These are phyloP conservation scores for Aspergillus amoenus DNA, from an alignment of 2,329 filamentous ascomycete species.

Conservation along the genomic window DNA sequence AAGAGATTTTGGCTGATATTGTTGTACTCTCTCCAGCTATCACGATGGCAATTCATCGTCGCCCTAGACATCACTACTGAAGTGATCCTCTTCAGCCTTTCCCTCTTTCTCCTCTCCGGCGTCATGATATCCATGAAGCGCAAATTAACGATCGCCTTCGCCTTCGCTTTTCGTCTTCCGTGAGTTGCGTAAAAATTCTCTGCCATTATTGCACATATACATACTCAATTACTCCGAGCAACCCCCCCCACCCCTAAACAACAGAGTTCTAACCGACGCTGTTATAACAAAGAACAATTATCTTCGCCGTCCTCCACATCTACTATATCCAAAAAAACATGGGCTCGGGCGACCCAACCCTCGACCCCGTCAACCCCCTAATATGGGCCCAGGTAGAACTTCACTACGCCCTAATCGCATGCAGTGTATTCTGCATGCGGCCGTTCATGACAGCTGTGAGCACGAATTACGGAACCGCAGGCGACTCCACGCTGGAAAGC, in stretches of 20 bases:
- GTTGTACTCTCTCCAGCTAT: conserved; percentile 18
- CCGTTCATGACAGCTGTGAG: conserved; percentile 39
- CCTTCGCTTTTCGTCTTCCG: conserved; percentile 39
- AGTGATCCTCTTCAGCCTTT: conserved; percentile 30
- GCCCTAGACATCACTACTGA: conserved; percentile 38
- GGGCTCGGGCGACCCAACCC: conserved; percentile 34
- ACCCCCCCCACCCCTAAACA: background rate
- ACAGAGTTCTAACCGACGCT: background rate
- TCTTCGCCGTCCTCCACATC: conserved; percentile 38
- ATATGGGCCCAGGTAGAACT: conserved; percentile 40
- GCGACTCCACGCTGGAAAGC: conserved; percentile 29
- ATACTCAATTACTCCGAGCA: background rate
- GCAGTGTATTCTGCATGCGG: conserved; percentile 37
- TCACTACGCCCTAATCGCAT: conserved; percentile 36
- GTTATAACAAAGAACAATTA: conserved; percentile 23
- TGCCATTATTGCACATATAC: background rate
- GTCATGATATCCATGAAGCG: conserved; percentile 34
- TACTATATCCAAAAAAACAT: conserved; percentile 29
- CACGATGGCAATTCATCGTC: conserved; percentile 36
- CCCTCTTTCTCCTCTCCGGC: conserved; percentile 28
- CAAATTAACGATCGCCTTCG: conserved; percentile 33
- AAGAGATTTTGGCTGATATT: background rate
- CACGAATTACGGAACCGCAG: conserved; percentile 37
- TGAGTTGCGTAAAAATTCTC: conserved; percentile 21
- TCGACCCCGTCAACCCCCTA: conserved; percentile 32